Conservation (phyloP, 768 basidiomycete genomes). For the Hypholoma fasciculare region DNA sequence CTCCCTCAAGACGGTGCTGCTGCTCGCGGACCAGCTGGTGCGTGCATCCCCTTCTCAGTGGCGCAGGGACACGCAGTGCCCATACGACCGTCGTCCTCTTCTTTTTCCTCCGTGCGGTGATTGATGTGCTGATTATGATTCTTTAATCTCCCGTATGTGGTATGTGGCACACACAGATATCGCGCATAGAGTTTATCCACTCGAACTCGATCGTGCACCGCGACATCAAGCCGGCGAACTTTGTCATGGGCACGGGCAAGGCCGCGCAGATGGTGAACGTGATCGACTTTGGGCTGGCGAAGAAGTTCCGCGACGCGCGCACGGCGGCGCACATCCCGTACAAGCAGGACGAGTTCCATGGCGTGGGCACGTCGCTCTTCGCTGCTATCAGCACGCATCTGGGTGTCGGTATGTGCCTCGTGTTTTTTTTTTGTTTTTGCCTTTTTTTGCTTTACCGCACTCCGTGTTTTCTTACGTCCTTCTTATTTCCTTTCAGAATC, state of each 20-base stretch:
- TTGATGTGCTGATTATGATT: not conserved
- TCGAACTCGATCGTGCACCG: conserved; percentile 93
- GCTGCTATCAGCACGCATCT: conserved; percentile 74
- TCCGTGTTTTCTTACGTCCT: no score
- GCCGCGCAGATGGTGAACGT: conserved; percentile 80
- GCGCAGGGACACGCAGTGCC: no score
- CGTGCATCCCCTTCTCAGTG: conserved; percentile 28
- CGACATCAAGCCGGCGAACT: conserved; percentile 98
- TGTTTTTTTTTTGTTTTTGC: not conserved
- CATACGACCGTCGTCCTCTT: not conserved
- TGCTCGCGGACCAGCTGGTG: conserved; percentile 94
- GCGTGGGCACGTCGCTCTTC: conserved; percentile 77
- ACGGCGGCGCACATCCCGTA: conserved; percentile 72
- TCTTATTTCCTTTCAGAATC: conserved; percentile 45
- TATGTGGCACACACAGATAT: conserved; percentile 54
- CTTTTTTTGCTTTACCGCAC: conserved; percentile 4
- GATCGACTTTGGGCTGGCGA: conserved; percentile 85
- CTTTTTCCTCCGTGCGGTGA: no score
- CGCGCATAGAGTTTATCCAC: conserved; percentile 96
- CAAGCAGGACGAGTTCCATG: conserved; percentile 72
- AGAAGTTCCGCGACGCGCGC: conserved; percentile 68
- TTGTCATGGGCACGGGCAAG: conserved; percentile 83
- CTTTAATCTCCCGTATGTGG: not conserved
- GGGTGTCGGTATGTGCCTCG: conserved; percentile 58
- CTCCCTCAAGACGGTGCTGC: conserved; percentile 89